These are phyloP conservation scores for Pleurotus eryngii DNA, from an alignment of 768 basidiomycete genomes.

Conservation along the genomic window DNA sequence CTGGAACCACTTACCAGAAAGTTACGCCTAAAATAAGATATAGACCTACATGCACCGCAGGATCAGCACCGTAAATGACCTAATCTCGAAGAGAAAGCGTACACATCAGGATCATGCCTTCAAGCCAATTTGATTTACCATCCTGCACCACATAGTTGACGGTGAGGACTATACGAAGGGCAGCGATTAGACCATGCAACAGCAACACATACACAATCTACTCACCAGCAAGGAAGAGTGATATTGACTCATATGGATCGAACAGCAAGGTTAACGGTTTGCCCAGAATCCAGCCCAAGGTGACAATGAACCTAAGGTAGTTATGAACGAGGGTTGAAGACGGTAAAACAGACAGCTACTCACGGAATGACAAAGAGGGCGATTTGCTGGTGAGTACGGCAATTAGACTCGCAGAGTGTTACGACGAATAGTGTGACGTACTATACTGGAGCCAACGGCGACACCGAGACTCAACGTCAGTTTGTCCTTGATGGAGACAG, in stretches of 20 bases:
- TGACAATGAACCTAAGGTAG: slow-evolving; percentile 58
- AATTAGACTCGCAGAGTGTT: slow-evolving; percentile 1
- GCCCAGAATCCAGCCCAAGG: slow-evolving; percentile 75
- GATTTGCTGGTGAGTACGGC: slow-evolving; percentile 51
- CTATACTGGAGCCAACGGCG: slow-evolving; percentile 84
- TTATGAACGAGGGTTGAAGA: neutral
- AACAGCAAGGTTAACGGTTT: slow-evolving; percentile 82
- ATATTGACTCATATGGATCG: slow-evolving; percentile 84
- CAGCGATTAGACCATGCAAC: neutral
- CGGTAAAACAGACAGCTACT: slow-evolving; percentile 9
- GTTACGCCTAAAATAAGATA: slow-evolving; percentile 49
- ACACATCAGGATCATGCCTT: slow-evolving; percentile 69
- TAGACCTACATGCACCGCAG: slow-evolving; percentile 26
- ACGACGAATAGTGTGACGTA: slow-evolving; percentile 30
- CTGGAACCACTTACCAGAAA: slow-evolving; percentile 18
- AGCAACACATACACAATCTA: neutral
- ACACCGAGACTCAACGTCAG: slow-evolving; percentile 84
- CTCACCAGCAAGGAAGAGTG: slow-evolving; percentile 43
- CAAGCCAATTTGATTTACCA: slow-evolving; percentile 90
- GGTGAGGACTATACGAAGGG: slow-evolving; percentile 51
- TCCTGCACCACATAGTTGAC: slow-evolving; percentile 86
- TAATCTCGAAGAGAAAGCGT: too few relatives aligned
- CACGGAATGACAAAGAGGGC: slow-evolving; percentile 47
- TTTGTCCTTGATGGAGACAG: slow-evolving; percentile 88
- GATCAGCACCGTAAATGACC: too few relatives aligned